Base-by-base conservation (phyloP, 768 basidiomycete genomes). In the Podaxis sp. region DNA sequence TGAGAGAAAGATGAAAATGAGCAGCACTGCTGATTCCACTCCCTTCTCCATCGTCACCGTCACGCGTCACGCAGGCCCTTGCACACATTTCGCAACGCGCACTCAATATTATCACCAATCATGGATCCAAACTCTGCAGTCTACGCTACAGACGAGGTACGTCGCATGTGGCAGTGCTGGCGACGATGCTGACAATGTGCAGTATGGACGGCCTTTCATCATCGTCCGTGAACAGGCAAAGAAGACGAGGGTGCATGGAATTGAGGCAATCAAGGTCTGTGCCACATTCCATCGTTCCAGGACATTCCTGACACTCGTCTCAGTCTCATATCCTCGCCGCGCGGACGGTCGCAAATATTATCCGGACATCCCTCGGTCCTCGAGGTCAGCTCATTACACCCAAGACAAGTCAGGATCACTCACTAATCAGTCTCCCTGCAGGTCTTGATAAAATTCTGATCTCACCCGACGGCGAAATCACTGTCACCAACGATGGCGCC, bases 401-500 rank as follows among this genome's bases (percentile, higher is more conserved):
- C 15, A 24, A 36, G 9, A 26, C 6, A 38, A 60, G 19, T 9
- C 24, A 54, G 68, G 63, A 63, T 54, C 54, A 59, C 44, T 13
- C 33, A 55, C 53, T 49, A 19, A 59, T 65, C 58, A 53, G 44
- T 56, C 49, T 56, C 55, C 39, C 52, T 68, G 12, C 65, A 96
- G 95, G 96, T 49, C 85, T 98, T 54, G 93, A 95, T 81, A 95
- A 95, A 84, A 94, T 95, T 70, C 84, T 95, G 69, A 94, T 95
- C 68, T 94, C 93, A 30, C 89, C 96, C 22, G 97, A 99, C 80
- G 97, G 97, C 54, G 97, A 99, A 70, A 99, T 99, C 71, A 99
- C 96, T 36, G 96, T 99, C 40, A 99, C 97, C 13, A 99, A 99
- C 77, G 97, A 99, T 76, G 97, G 97, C 55, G 97, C 97, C 5